Percentiles rank a stretch among this genome's conserved stretches.
phyloP scores from a whole-genome alignment of 345 rosid species.

The Populus pruinosa region DNA sequence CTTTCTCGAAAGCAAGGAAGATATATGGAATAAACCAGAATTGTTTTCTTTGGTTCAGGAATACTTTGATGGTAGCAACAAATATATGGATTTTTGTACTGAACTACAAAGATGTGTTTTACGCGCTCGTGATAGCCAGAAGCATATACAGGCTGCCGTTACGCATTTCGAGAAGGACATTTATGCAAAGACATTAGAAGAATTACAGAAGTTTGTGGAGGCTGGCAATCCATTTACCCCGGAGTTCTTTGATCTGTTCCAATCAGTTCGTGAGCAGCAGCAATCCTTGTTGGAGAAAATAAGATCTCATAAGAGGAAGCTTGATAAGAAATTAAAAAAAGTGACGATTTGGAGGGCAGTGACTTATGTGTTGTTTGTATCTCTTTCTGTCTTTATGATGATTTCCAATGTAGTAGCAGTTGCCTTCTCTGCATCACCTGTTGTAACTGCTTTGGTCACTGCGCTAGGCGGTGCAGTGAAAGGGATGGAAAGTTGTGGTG shows the following conservation, averaged over 20 bases:
- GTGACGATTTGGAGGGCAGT: conserved; percentile 73
- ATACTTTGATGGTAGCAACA: conserved; percentile 60
- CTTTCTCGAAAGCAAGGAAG: conserved; percentile 58
- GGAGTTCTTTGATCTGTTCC: conserved; percentile 56
- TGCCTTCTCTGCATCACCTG: conserved; percentile 68
- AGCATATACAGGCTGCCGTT: conserved; percentile 58
- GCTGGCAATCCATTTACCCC: conserved; percentile 67
- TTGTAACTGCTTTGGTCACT: conserved; percentile 60
- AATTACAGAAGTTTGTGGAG: conserved; percentile 54
- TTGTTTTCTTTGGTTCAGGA: conserved; percentile 61
- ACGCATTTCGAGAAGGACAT: conserved; percentile 50
- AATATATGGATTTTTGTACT: conserved; percentile 68
- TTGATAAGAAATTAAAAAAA: conserved; percentile 59
- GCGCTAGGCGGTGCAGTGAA: conserved; percentile 68
- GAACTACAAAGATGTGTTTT: conserved; percentile 63
- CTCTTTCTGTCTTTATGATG: conserved; percentile 67
- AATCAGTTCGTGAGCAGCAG: conserved; percentile 43
- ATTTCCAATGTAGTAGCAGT: conserved; percentile 89
- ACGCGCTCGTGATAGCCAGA: conserved; percentile 62
- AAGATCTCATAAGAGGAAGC: conserved; percentile 44
- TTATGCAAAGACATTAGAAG: conserved; percentile 47
- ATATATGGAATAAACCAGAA: conserved; percentile 66
- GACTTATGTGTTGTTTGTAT: conserved; percentile 63
- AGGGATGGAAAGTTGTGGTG: conserved; percentile 73
- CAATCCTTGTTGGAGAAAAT: conserved; percentile 47